Base-by-base conservation (phyloP, 768 basidiomycete species). In the Collybia mongolica region DNA sequence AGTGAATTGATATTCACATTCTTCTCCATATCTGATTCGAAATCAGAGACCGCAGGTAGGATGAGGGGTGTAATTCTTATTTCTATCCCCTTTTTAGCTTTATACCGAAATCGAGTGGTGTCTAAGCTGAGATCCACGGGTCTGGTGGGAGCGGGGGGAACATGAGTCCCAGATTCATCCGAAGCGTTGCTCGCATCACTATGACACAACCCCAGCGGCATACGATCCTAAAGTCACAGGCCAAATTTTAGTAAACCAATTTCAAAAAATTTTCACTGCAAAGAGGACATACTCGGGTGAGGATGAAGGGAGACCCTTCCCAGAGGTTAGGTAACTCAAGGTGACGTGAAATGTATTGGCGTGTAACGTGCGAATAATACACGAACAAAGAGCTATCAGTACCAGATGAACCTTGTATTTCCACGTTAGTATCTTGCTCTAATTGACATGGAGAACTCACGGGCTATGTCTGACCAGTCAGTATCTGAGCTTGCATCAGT, bases 41-140 rank as follows among this genome's bases (percentile, higher is more conserved):
- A 58, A 46, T 62, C 61, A 26, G 62, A 59, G n/a, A 70, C 61
- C 39, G 72, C 74, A 15, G 73, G 67, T 32, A 81, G 51, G 15
- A 82, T 42, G 17, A 88, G 67, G 2, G 88, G 87, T 5, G 82
- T 86, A n/a, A 84, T 48, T 38, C 68, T 65, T 15, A 83, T 41
- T 32, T 69, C 65, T 12, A 81, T 42, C 17, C 68, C 66, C 23
- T 65, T 68, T 23, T 57, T 56, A 48, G 66, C 73, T 29, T 64
- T 66, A 24, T 83, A 51, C 23, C 81, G 77, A 29, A 74, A 55
- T 6, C 72, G 71, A 2, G 68, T 75, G 12, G 62, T 66, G 38
- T 63, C 59, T 41, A 53, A 60, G 43, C 64, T 65, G 12, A 64
- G 56, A 26, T 39, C 39, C 2, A 51, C 40, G 19, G 51, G 49